Base-by-base conservation (phyloP, 441 rosid genomes). In the Euphorbia corollata region DNA sequence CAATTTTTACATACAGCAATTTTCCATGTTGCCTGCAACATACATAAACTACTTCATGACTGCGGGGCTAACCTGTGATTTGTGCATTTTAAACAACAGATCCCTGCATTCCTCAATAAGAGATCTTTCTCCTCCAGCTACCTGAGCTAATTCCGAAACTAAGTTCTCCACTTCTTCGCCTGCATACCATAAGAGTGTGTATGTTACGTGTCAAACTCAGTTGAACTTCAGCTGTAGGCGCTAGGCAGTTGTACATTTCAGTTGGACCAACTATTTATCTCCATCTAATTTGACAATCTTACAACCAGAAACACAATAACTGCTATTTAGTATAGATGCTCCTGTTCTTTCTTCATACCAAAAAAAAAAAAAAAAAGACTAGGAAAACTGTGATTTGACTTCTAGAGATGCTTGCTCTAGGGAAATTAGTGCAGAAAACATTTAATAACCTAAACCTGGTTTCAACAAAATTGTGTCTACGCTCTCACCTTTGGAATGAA, bases 81-180 rank as follows among this genome's bases (percentile, higher is more conserved):
- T 68, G 43, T 82, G 73, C 45, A 81, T 69, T 74, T 61, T 77
- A 13, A 74, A 79, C 61, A 91, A 72, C 57, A 78, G 45, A 61
- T 76, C 77, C 64, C 89, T 87, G 32, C 91, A 84, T 74, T 87
- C 97, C 80, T 83, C 87, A 43, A 81, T 63, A 15, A 82, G 79
- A 47, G 83, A 77, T 74, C 68, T 88, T 78, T 88, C 91, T 11
- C 74, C 71, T 53, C 82, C 84, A 39, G 69, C 76, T 71, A 87
- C 84, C 75, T 82, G 85, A 7, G 93, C 96, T 56, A 91, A 69
- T 67, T 88, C 87, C 16, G 89, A 87, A 20, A 85, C 43, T 79
- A 81, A 71, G 22, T 58, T 68, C 68, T 91, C 93, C 76, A 80
- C 72, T 68, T 84, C 85, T 71, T 79, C 78, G 91, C 92, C 93